phyloP scores from a whole-genome alignment of 2,329 filamentous ascomycete species.

The Thermoascus crustaceus region DNA sequence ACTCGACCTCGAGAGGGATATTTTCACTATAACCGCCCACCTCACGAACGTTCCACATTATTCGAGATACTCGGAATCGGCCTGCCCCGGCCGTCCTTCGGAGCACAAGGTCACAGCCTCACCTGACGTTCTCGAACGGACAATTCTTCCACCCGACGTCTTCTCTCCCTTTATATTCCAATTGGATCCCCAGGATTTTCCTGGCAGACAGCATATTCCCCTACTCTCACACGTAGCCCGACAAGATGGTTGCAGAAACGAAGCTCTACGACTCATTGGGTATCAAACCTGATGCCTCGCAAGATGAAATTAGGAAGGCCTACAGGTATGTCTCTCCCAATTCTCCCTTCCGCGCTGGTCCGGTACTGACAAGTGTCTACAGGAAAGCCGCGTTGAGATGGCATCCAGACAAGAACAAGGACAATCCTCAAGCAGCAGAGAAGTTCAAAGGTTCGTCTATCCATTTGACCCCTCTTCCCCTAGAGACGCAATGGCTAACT shows the following conservation, averaged over 20 bases:
- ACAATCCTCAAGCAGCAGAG: constrained; percentile 74
- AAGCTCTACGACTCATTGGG: constrained; percentile 86
- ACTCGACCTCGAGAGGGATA: neutral
- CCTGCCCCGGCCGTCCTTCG: constrained; percentile 1
- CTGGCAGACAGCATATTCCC: neutral
- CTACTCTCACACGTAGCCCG: constrained; percentile 5
- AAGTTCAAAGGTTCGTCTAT: constrained; percentile 69
- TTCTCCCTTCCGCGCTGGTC: constrained; percentile 1
- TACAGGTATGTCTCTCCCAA: constrained; percentile 47
- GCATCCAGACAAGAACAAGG: constrained; percentile 97
- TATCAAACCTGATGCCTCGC: constrained; percentile 69
- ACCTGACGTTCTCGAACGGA: constrained; percentile 4
- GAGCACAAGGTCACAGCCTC: too few species aligned
- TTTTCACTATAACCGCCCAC: too few species aligned
- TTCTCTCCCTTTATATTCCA: constrained; percentile 8
- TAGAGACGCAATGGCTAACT: constrained; percentile 11
- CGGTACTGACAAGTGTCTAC: constrained; percentile 28
- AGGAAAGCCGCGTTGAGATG: constrained; percentile 80
- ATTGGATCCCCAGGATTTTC: constrained; percentile 4
- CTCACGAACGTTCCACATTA: constrained; percentile 26
- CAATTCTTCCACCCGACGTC: constrained; percentile 4
- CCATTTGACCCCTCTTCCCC: constrained; percentile 4
- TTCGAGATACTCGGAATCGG: constrained; percentile 18
- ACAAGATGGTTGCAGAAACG: constrained; percentile 82
- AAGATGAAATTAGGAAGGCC: constrained; percentile 96